These are phyloP conservation scores for Dendrostoma leiphaemia DNA, from an alignment of 2,329 filamentous ascomycete genomes.

Conservation along the genomic window DNA sequence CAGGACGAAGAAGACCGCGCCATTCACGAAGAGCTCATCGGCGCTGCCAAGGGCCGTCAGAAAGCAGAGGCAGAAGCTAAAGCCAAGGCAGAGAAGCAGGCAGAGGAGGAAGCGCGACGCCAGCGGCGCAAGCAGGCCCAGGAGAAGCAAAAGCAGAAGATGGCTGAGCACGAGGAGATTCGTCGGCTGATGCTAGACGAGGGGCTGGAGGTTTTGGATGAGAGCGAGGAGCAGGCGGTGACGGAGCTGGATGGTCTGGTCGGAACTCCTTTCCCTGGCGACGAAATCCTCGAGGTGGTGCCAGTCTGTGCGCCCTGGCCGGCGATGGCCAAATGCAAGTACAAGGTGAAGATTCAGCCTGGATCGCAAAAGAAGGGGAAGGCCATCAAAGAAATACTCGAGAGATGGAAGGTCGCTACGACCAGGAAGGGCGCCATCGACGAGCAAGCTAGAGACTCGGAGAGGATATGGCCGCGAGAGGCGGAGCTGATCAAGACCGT, in stretches of 20 bases:
- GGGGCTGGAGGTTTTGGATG: slow-evolving; percentile 58
- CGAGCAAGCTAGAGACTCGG: slow-evolving; percentile 58
- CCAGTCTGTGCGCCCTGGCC: slow-evolving; percentile 65
- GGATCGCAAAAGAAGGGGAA: slow-evolving; percentile 91
- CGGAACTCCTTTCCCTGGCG: slow-evolving; percentile 73
- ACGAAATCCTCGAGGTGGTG: slow-evolving; percentile 72
- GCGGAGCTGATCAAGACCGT: slow-evolving; percentile 78
- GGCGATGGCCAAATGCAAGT: slow-evolving; percentile 72
- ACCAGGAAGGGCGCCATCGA: slow-evolving; percentile 58
- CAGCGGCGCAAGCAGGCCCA: slow-evolving; percentile 80
- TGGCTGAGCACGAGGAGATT: slow-evolving; percentile 72
- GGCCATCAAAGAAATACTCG: slow-evolving; percentile 85
- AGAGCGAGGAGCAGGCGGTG: slow-evolving; percentile 53
- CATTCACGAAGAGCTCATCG: slow-evolving; percentile 83
- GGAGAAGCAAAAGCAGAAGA: slow-evolving; percentile 70
- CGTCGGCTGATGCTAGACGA: slow-evolving; percentile 60
- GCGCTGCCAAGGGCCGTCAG: slow-evolving; percentile 65
- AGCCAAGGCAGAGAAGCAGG: slow-evolving; percentile 67
- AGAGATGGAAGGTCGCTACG: slow-evolving; percentile 70
- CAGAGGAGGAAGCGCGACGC: slow-evolving; percentile 67
- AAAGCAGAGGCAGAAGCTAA: slow-evolving; percentile 67
- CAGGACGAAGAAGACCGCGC: slow-evolving; percentile 93
- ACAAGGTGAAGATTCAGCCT: slow-evolving; percentile 92
- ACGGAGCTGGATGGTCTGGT: slow-evolving; percentile 69
- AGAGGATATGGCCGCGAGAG: slow-evolving; percentile 82